phyloP scores from a whole-genome alignment of 106 monocot genomes.

The Platanthera zijinensis region DNA sequence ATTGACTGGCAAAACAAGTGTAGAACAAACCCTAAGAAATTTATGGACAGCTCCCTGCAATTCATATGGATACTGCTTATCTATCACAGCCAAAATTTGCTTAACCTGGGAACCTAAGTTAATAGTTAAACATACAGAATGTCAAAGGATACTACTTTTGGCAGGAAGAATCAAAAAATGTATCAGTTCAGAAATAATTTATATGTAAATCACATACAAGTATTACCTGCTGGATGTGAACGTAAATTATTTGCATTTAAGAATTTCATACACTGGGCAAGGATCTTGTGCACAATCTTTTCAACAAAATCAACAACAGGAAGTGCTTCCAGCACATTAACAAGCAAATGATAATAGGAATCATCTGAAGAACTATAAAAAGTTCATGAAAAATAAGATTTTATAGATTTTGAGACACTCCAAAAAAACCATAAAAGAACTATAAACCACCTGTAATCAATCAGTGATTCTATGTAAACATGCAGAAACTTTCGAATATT shows the following conservation, averaged over 20 bases:
- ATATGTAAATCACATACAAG: neutral
- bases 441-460: slow-evolving; percentile 48
- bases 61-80: slow-evolving; percentile 53
- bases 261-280: slow-evolving; percentile 34
- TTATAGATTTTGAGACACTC: neutral
- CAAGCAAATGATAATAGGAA: slow-evolving; percentile 29
- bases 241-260: slow-evolving; percentile 21
- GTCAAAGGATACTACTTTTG: neutral
- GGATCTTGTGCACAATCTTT: slow-evolving; percentile 51
- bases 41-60: slow-evolving; percentile 41
- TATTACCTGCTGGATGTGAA: slow-evolving; percentile 44
- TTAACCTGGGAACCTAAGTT: slow-evolving; percentile 47
- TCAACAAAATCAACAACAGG: slow-evolving; percentile 38
- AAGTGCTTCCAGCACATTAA: slow-evolving; percentile 38
- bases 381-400: slow-evolving; percentile 13
- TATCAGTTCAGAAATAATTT: neutral
- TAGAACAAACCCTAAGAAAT: slow-evolving; percentile 51
- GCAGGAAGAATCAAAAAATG: neutral
- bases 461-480: slow-evolving; percentile 52
- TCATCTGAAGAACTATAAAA: slow-evolving; percentile 52
- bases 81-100: slow-evolving; percentile 37
- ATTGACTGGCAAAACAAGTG: neutral
- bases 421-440: slow-evolving; percentile 5
- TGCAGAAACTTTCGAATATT: slow-evolving; percentile 62
- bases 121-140: slow-evolving; percentile 1